Percentiles rank a stretch among this genome's conserved stretches.
Conservation (phyloP, 306 rosid species). For the barrel medic (Medicago truncatula) region DNA sequence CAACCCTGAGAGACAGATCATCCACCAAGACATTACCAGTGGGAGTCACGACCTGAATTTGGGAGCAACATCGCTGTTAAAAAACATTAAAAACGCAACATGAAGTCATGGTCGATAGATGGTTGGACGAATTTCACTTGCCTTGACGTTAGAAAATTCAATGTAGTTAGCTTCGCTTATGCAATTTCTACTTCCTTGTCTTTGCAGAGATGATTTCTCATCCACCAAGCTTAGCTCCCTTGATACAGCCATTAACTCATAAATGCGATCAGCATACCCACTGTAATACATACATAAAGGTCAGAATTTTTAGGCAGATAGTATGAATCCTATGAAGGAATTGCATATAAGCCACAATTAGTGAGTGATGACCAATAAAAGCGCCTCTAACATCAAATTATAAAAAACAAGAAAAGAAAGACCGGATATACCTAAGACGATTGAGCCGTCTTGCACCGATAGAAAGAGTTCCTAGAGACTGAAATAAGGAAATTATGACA, state of each 20-base stretch:
- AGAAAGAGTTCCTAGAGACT: slow-evolving; percentile 95
- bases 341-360: slow-evolving; percentile 23
- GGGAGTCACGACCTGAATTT: slow-evolving; percentile 91
- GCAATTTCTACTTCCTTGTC: slow-evolving; percentile 66
- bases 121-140: slow-evolving; percentile 39
- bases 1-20: slow-evolving; percentile 81
- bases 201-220: slow-evolving; percentile 64
- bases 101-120: slow-evolving; percentile 27
- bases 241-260: slow-evolving; percentile 81
- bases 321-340: slow-evolving; percentile 31
- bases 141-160: slow-evolving; percentile 92
- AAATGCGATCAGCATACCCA: slow-evolving; percentile 96
- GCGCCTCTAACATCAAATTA: slow-evolving; percentile 33
- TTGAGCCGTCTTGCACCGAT: slow-evolving; percentile 90
- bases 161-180: slow-evolving; percentile 91
- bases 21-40: slow-evolving; percentile 95
- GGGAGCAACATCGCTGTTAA: slow-evolving; percentile 41
- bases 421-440: slow-evolving; percentile 81
- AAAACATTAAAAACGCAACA: slow-evolving; percentile 41
- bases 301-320: slow-evolving; percentile 35
- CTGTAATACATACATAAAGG: slow-evolving; percentile 51
- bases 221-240: slow-evolving; percentile 73
- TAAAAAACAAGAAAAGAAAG: slow-evolving; percentile 24
- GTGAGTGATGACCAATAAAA: slow-evolving; percentile 23
- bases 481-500: slow-evolving; percentile 90